These are phyloP conservation scores for Hanseniaspora hatyaiensis DNA, from an alignment of 805 yeast species.

Conservation along the genomic window DNA sequence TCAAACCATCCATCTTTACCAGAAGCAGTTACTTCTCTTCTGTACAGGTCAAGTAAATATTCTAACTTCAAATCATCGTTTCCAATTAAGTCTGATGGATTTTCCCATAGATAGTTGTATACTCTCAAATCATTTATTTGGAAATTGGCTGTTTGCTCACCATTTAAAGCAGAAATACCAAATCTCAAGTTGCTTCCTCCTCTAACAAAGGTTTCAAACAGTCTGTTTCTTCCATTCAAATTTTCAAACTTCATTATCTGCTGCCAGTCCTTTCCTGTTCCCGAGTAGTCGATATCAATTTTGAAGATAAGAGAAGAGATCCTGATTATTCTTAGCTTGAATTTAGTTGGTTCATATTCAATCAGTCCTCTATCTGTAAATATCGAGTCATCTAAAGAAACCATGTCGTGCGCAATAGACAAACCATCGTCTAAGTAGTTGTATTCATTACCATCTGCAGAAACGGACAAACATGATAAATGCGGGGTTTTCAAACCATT, in stretches of 20 bases:
- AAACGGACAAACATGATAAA: conserved; percentile 11
- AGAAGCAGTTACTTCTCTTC: conserved; percentile 10
- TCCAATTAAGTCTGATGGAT: conserved; percentile 11
- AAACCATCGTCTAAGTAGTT: conserved; percentile 16
- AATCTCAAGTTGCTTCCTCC: conserved; percentile 13
- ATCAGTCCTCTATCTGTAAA: conserved; percentile 6
- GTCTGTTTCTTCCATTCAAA: conserved; percentile 11
- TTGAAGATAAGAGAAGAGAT: conserved; percentile 14
- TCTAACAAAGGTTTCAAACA: conserved; percentile 14
- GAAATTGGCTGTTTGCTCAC: conserved; percentile 17
- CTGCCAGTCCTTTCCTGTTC: conserved; percentile 16
- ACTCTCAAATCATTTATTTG: conserved; percentile 14
- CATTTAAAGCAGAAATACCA: conserved; percentile 16
- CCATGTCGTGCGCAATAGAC: conserved; percentile 16
- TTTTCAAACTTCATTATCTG: conserved; percentile 15
- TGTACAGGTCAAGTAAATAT: conserved; percentile 14
- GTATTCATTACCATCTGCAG: conserved; percentile 14
- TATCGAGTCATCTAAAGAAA: conserved; percentile 1
- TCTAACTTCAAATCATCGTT: conserved; percentile 15
- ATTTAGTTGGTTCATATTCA: conserved; percentile 10
- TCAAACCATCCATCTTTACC: conserved; percentile 14
- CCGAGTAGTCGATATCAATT: conserved; percentile 16
- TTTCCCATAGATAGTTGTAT: conserved; percentile 15
- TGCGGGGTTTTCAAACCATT: conserved; percentile 15
- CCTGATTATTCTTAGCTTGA: conserved; percentile 17